phyloP scores from a whole-genome alignment of 2,329 filamentous ascomycete genomes.

The Thelonectria discophora region DNA sequence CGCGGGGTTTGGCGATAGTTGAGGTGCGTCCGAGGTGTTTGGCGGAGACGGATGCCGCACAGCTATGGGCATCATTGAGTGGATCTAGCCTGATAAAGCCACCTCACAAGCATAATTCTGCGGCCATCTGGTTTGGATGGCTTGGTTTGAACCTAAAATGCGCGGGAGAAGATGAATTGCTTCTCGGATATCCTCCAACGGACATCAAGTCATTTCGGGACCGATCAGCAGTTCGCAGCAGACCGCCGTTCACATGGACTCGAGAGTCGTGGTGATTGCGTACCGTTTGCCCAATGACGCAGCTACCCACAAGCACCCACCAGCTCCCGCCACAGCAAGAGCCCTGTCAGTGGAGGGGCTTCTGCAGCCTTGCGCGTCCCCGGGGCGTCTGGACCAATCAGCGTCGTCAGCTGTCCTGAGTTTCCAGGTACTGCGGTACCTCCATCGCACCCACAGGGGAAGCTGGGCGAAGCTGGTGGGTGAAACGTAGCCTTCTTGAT shows the following conservation, averaged over 20 bases:
- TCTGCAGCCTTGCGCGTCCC: conserved; percentile 39
- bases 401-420: conserved; percentile 7
- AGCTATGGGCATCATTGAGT: background rate
- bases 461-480: conserved; percentile 22
- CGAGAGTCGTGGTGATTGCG: conserved; percentile 16
- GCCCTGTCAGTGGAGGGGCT: conserved; percentile 34
- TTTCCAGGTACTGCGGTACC: conserved; percentile 23
- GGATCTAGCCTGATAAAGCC: conserved; percentile 8
- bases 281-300: conserved; percentile 20
- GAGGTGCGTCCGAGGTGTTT: background rate
- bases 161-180: background rate
- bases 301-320: conserved; percentile 1
- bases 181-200: background rate
- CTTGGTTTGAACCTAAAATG: background rate
- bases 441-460: conserved; percentile 29
- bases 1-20: conserved; percentile 32
- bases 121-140: background rate
- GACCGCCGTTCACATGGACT: conserved; percentile 7
- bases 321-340: background rate
- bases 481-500: conserved; percentile 44
- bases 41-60: conserved; percentile 27
- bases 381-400: conserved; percentile 37
- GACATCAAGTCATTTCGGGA: background rate
- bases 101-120: background rate
- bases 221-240: background rate